These are phyloP conservation scores for Botryotinia convoluta DNA, from an alignment of 2,329 filamentous ascomycete genomes.

Conservation along the genomic window DNA sequence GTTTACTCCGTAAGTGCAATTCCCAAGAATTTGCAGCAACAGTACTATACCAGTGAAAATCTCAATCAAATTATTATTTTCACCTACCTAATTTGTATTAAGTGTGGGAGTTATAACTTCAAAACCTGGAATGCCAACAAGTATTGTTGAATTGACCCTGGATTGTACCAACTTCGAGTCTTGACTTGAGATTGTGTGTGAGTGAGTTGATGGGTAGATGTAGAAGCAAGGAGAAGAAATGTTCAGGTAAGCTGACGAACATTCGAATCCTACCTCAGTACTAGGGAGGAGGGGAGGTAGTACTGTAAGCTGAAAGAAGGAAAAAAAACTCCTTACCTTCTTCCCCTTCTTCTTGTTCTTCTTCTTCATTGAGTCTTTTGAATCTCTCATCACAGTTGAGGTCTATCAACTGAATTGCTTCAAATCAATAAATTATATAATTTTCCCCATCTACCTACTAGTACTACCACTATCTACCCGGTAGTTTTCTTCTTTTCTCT, in stretches of 20 bases:
- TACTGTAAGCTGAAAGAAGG: not conserved
- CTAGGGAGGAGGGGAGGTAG: not conserved
- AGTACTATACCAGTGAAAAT: not conserved
- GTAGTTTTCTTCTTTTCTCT: not conserved
- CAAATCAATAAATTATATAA: not conserved
- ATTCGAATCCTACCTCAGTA: not conserved
- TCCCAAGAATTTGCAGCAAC: not conserved
- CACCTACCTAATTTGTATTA: not conserved
- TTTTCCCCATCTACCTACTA: not conserved
- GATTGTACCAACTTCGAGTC: not conserved
- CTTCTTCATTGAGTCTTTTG: not conserved
- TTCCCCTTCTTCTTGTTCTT: not conserved
- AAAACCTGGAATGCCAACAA: not conserved
- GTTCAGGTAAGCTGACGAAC: not conserved
- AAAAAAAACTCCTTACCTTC: not conserved
- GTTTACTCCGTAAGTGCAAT: not conserved
- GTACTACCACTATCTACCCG: not conserved
- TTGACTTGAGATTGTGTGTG: not conserved
- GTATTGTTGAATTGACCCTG: not conserved
- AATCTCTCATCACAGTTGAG: not conserved
- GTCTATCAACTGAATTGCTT: not conserved
- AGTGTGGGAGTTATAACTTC: not conserved
- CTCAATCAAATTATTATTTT: not conserved
- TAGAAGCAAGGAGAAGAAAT: constrained; percentile 1
- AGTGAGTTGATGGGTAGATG: not conserved